Evolutionary conservation across 768 basidiomycete genomes (phyloP), one percentile per base, ranked within the genome.

Genomic region (Lentinula lateritia): DNA sequence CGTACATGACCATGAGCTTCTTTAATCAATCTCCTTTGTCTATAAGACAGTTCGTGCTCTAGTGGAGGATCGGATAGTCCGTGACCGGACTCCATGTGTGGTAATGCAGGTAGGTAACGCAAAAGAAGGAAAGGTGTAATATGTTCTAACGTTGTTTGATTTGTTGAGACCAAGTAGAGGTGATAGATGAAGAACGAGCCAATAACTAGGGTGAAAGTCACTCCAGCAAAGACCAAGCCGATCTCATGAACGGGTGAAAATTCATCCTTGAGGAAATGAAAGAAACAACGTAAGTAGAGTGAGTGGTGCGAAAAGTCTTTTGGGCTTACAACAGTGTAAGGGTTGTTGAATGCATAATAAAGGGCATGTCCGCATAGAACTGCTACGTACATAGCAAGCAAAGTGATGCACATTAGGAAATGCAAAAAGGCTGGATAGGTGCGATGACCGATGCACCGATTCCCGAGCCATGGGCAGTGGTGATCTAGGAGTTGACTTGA

Each of bases 381-480:
- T 61, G 83, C 80, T 42, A 89, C 74, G 69, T 93, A 90, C 15
- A 78, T 64, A 13, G 90, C 78, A 43, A 92, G 79, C 6, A 88
- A 66, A 8, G 85, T 87, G 50, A 88, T 70, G 64, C 81, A 85
- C 36, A 78, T 75, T 54, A 93, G 77, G 69, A 93, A 90, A 71
- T 92, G 90, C 55, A 93, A 75, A 69, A 93, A 94, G 5, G 92
- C 85, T 7, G 90, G 86, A 70, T 93, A 92, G 43, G 89, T 93
- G 69, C 91, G 80, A 73, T 92, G 84, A 2, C 92, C 92, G 61
- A 94, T 82, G 71, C 92, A 94, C 69, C 79, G 87, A 50, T 80
- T 74, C 41, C 86, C 92, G 23, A 93, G 74, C 92, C 92, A 94
- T 6, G 87, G 89, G 69, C 92, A 94, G 67, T 94, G 92, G 67